Conservation (phyloP, 1,139 yeast genomes). For the Pichia sp. region DNA sequence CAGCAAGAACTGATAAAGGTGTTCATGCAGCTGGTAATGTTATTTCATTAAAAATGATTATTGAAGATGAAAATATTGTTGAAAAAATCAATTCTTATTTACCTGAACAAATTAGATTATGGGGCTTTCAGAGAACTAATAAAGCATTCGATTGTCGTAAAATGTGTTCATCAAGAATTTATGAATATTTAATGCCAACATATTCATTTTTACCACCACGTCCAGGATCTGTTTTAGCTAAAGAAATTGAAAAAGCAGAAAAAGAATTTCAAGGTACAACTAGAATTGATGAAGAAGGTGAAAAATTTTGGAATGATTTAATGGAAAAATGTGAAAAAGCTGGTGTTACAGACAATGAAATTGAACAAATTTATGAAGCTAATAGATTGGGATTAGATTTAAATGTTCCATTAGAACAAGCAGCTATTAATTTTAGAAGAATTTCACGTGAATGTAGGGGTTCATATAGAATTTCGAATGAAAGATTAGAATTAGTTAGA, state of each 20-base stretch:
- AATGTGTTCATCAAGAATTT: conserved; percentile 89
- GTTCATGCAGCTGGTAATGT: conserved; percentile 99
- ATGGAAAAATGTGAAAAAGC: conserved; percentile 36
- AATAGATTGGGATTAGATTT: conserved; percentile 30
- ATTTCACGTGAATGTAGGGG: conserved; percentile 68
- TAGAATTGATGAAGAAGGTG: conserved; percentile 62
- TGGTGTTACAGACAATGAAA: conserved; percentile 46
- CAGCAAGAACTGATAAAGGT: conserved; percentile 97
- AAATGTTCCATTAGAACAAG: conserved; percentile 30
- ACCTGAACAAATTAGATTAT: conserved; percentile 82
- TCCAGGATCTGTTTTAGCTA: conserved; percentile 59
- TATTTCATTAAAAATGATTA: conserved; percentile 76
- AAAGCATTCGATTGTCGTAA: conserved; percentile 92
- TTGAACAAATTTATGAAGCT: conserved; percentile 34
- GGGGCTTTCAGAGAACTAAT: conserved; percentile 90
- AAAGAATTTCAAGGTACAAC: conserved; percentile 52
- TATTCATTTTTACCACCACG: conserved; percentile 88
- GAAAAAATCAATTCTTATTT: conserved; percentile 64
- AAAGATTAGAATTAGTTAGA: conserved; percentile 57
- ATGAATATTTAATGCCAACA: conserved; percentile 89
- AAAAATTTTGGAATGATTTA: conserved; percentile 63
- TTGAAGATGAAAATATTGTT: conserved; percentile 77
- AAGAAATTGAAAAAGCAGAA: conserved; percentile 50
- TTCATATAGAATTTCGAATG: conserved; percentile 55
- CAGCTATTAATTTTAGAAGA: conserved; percentile 52